These are phyloP conservation scores for Helminthosporium solani DNA, from an alignment of 2,329 filamentous ascomycete species.

Conservation along the genomic window DNA sequence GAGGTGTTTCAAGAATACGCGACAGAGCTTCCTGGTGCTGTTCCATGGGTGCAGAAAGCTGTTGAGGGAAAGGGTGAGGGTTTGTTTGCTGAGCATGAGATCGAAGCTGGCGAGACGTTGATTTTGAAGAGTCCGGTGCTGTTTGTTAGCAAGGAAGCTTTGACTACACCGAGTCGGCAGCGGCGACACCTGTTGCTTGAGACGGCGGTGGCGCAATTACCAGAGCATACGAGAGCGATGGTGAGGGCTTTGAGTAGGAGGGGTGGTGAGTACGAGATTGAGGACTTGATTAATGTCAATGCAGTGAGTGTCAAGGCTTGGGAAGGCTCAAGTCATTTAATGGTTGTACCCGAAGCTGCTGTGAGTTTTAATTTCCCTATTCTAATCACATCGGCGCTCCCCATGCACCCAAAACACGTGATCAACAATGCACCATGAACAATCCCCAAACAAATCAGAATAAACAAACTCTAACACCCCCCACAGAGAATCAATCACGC, in stretches of 20 bases:
- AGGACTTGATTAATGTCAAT: constrained; percentile 31
- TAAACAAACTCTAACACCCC: too few relatives aligned
- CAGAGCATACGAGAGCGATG: constrained; percentile 15
- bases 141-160: constrained; percentile 17
- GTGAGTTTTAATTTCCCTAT: constrained; percentile 17
- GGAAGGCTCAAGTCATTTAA: constrained; percentile 19
- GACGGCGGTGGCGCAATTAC: constrained; percentile 26
- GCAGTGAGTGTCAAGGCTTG: constrained; percentile 22
- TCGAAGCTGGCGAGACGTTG: constrained; percentile 26
- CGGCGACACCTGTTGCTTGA: constrained; percentile 16
- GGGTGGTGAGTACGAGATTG: constrained; percentile 13
- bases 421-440: too few relatives aligned
- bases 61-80: constrained; percentile 26
- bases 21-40: constrained; percentile 7
- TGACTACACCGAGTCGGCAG: constrained; percentile 9
- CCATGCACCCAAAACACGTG: too few relatives aligned
- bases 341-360: constrained; percentile 30
- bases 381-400: too few relatives aligned
- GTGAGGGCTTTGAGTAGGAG: constrained; percentile 19
- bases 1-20: constrained; percentile 17
- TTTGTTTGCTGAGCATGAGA: constrained; percentile 22
- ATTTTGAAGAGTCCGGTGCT: constrained; percentile 29
- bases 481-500: constrained; percentile 37
- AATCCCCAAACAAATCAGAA: too few relatives aligned
- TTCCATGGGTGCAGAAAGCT: constrained; percentile 22